Percentiles rank a stretch among this genome's conserved stretches.
Evolutionary conservation across 2,329 filamentous ascomycete species (phyloP).

Genomic region (Fusarium avenaceum): DNA sequence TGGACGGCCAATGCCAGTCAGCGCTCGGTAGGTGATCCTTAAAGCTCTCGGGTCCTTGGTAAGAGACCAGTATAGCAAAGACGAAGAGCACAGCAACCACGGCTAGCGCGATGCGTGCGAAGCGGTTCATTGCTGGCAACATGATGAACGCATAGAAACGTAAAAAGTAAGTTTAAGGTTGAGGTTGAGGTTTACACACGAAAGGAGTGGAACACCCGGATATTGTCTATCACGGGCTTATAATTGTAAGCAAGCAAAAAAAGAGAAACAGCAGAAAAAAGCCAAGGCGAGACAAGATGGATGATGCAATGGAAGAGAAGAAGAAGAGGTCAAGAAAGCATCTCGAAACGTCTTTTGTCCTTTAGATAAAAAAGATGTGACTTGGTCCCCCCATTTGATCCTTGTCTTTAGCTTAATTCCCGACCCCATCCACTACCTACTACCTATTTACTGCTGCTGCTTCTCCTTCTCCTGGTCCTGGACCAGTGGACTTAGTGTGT

Average conservation of each 20-base stretch:
- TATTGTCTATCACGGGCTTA: constrained; percentile 33
- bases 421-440: not conserved
- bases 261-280: constrained; percentile 11
- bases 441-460: not conserved
- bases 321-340: constrained; percentile 16
- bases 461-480: constrained; percentile 9
- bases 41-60: constrained; percentile 39
- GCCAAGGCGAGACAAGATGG: not conserved
- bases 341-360: constrained; percentile 26
- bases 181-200: not conserved
- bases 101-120: constrained; percentile 46
- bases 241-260: not conserved
- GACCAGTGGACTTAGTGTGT: not conserved
- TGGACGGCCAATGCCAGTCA: constrained; percentile 43
- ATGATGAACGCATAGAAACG: constrained; percentile 34
- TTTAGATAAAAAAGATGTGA: constrained; percentile 31
- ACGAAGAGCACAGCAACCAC: constrained; percentile 43
- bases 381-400: constrained; percentile 25
- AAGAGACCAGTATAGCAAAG: constrained; percentile 41
- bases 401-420: constrained; percentile 21
- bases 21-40: constrained; percentile 33
- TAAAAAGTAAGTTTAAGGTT: not conserved
- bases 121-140: constrained; percentile 41
- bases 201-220: constrained; percentile 38
- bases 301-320: constrained; percentile 18